Evolutionary conservation across 192 early-diverging fungal species (phyloP).

Genomic region (Funneliformis mosseae): DNA sequence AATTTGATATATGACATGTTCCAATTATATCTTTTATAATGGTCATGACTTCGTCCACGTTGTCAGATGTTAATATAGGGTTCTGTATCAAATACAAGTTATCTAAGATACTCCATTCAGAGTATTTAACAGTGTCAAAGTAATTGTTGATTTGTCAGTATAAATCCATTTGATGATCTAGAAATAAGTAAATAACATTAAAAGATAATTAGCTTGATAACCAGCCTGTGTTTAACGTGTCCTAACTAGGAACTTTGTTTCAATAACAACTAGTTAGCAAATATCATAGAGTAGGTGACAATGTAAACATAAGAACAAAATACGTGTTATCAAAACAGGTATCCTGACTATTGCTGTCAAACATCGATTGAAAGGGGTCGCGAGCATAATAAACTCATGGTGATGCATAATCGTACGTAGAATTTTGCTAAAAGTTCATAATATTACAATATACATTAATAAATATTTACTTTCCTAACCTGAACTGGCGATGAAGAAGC

Average conservation of each 20-base stretch:
- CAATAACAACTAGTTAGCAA: slow-evolving; percentile 22
- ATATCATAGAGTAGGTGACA: slow-evolving; percentile 21
- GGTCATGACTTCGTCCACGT: slow-evolving; percentile 1
- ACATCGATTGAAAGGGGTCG: slow-evolving; percentile 30
- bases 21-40: slow-evolving; percentile 10
- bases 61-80: slow-evolving; percentile 12
- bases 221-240: slow-evolving; percentile 8
- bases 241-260: slow-evolving; percentile 26
- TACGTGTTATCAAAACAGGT: no score
- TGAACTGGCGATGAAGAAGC: no score
- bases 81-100: slow-evolving; percentile 7
- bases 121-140: slow-evolving; percentile 17
- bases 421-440: slow-evolving; percentile 29
- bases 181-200: slow-evolving; percentile 21
- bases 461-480: no score
- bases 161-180: slow-evolving; percentile 22
- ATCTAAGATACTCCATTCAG: slow-evolving; percentile 1
- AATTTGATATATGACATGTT: slow-evolving; percentile 12
- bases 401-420: slow-evolving; percentile 29
- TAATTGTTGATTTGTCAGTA: slow-evolving; percentile 1
- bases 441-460: no score
- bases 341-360: slow-evolving; percentile 10
- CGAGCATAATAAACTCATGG: slow-evolving; percentile 20
- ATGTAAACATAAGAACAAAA: slow-evolving; percentile 12
- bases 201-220: slow-evolving; percentile 12